Evolutionary conservation across 768 basidiomycete genomes (phyloP), one percentile per base, ranked within the genome.

Genomic region (Pulveroboletus sp.): DNA sequence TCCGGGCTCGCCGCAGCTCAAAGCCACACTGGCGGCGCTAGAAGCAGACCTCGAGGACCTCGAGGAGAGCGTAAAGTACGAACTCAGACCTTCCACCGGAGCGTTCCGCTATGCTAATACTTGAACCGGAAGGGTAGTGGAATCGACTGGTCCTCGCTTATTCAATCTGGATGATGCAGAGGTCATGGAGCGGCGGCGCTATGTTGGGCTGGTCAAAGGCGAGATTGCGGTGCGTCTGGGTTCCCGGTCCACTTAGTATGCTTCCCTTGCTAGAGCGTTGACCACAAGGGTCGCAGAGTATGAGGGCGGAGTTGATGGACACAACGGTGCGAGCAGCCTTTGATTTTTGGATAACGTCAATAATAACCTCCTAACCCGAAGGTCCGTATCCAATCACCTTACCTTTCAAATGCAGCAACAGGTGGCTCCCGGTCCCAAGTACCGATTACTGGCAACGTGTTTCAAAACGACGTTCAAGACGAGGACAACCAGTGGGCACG

Each of bases 41-140:
- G 89, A 93, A 62, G 86, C 86, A 0, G 94, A 97, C 70, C 64
- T 95, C 20, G 90, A 93, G 52, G 93, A 93, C 64, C 71, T 98
- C n/a, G 93, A 96, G 43, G 91, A 92, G 62, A 93, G 90, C 61
- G 93, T 98, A 37, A 85, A 81, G 89, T 90, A 66, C 55, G 79
- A 64, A 1, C 43, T 47, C 20, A 32, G n/a, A 23, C 23, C 4
- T 32, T 42, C 35, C 17, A 29, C 27, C 3, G 43, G 24, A 23
- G 16, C 27, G 29, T 30, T n/a, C 14, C 20, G 29, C 13, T 43
- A 14, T 47, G 20, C 20, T 52, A 42, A 51, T 43, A 6, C 34
- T 49, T 52, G 50, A 34, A 48, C 49, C 43, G 47, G 31, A 59
- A 93, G 90, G 65, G 89, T 93, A 35, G 89, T 96, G 1, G 94